Conservation (phyloP, 2,329 filamentous ascomycete species). For the Microdochium paspali region DNA sequence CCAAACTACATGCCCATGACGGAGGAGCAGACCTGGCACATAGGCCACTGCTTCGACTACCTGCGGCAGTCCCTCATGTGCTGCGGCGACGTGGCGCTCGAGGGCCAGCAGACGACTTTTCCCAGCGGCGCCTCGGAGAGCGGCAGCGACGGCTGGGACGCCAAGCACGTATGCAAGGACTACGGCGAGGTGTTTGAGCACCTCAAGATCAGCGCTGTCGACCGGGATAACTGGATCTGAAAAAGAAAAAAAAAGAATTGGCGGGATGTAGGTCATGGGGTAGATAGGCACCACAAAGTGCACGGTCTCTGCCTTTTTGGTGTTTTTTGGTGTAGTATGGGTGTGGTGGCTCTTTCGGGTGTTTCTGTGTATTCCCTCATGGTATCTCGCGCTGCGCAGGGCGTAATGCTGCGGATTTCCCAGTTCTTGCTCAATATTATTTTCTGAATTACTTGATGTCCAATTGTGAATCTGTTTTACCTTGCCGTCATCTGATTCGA, state of each 20-base stretch:
- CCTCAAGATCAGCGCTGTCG: conserved; percentile 21
- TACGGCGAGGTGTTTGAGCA: conserved; percentile 23
- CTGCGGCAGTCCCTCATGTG: conserved; percentile 44
- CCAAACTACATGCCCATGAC: conserved; percentile 7
- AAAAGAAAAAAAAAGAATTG: background rate
- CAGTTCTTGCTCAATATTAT: no score
- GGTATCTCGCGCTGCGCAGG: no score
- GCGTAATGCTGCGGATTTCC: no score
- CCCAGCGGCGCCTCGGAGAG: conserved; percentile 15
- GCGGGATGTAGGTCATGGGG: no score
- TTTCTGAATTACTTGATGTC: no score
- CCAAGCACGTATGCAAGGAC: conserved; percentile 30
- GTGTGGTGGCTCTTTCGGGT: no score
- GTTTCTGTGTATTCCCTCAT: no score
- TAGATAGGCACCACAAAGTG: no score
- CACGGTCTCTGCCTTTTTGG: no score
- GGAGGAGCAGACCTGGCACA: background rate
- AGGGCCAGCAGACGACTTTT: conserved; percentile 28
- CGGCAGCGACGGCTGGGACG: conserved; percentile 33
- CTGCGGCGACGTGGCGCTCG: conserved; percentile 36
- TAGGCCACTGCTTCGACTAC: conserved; percentile 40
- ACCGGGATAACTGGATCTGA: conserved; percentile 27
- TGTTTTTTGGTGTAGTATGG: no score
- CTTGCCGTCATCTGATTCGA: no score
- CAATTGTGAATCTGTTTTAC: no score